Conservation (phyloP, 2,329 filamentous ascomycete genomes). For the Claviceps sorghi region DNA sequence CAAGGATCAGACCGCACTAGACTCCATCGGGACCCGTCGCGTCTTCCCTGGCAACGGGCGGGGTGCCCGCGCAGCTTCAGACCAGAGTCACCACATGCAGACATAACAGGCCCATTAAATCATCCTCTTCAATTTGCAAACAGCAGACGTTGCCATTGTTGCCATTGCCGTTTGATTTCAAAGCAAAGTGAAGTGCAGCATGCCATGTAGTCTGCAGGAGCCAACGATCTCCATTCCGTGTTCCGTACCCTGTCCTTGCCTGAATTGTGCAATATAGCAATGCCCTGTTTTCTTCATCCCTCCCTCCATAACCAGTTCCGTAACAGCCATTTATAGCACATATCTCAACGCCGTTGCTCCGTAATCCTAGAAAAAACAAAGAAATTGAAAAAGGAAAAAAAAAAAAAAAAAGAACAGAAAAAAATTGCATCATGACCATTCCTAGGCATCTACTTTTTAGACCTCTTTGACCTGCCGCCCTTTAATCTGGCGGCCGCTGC, state of each 20-base stretch:
- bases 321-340: not conserved
- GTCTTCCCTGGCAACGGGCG: no score
- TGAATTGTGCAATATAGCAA: not conserved
- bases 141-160: no score
- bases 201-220: not conserved
- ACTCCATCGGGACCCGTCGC: no score
- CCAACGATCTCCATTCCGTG: not conserved
- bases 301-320: not conserved
- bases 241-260: not conserved
- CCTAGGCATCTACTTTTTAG: not conserved
- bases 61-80: no score
- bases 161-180: not conserved
- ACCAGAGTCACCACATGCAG: no score
- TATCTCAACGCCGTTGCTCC: not conserved
- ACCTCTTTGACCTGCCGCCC: slow-evolving; percentile 11
- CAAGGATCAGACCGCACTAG: no score
- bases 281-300: not conserved
- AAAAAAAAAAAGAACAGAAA: no score
- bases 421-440: not conserved
- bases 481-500: slow-evolving; percentile 36
- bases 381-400: no score
- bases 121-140: no score
- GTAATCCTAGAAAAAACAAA: not conserved
- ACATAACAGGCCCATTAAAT: no score
- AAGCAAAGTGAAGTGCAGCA: not conserved